Evolutionary conservation across 176 grass and related monocot genomes (phyloP).

Genomic region (Olyra latifolia): DNA sequence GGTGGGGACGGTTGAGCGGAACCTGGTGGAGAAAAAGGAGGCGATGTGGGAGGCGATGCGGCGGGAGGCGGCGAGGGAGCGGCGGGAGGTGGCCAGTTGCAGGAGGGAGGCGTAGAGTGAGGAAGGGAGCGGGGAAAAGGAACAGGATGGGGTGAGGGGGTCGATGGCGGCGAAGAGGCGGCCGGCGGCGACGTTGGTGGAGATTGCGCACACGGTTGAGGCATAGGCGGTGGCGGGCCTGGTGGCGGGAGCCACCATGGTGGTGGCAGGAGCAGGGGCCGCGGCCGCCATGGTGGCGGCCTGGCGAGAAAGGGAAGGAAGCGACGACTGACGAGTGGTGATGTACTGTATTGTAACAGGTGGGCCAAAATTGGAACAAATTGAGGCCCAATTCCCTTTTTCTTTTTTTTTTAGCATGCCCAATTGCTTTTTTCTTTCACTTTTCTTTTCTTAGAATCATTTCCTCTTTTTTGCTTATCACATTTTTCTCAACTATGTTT

Average conservation of each 20-base stretch:
- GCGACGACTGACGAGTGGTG: too few relatives aligned
- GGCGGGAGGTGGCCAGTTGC: constrained; percentile 25
- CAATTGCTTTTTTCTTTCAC: not conserved
- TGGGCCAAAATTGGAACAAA: too few relatives aligned
- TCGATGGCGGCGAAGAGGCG: constrained; percentile 47
- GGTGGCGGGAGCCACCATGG: constrained; percentile 30
- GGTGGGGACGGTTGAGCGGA: not conserved
- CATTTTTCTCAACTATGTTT: not conserved
- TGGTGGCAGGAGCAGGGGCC: too few relatives aligned
- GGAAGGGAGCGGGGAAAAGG: constrained; percentile 28
- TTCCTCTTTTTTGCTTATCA: not conserved
- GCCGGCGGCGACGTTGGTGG: constrained; percentile 22
- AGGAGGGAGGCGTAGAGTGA: constrained; percentile 40
- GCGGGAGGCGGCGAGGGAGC: constrained; percentile 50
- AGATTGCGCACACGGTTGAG: constrained; percentile 10
- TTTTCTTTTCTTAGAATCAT: not conserved
- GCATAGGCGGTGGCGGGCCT: not conserved
- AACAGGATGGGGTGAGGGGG: not conserved
- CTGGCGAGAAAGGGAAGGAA: too few relatives aligned
- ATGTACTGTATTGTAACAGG: too few relatives aligned
- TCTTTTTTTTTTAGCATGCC: too few relatives aligned
- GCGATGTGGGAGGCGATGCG: constrained; percentile 50
- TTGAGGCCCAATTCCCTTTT: too few relatives aligned
- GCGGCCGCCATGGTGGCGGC: too few relatives aligned
- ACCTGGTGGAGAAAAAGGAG: not conserved